These are phyloP conservation scores for Pseudonitzschia multistriata DNA, from an alignment of 108 stramenopile genomes.

Conservation along the genomic window DNA sequence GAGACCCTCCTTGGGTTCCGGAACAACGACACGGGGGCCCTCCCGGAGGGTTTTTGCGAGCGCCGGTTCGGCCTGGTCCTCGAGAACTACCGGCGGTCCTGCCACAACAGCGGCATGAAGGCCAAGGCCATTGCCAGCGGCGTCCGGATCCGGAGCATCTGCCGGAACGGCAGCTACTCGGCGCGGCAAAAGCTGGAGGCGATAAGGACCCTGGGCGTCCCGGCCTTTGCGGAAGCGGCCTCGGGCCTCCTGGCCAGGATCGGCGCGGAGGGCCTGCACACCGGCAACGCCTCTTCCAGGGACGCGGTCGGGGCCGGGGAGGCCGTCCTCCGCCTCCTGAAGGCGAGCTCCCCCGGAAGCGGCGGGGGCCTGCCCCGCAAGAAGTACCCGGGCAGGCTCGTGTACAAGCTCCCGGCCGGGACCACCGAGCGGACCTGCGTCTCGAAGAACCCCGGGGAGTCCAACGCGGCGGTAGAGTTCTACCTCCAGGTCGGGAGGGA, in stretches of 20 bases:
- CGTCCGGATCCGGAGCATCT: conserved; percentile 65
- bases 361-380: conserved; percentile 54
- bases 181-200: conserved; percentile 36
- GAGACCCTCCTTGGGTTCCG: conserved; percentile 62
- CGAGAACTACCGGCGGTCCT: conserved; percentile 58
- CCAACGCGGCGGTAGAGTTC: conserved; percentile 79
- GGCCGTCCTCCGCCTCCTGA: conserved; percentile 38
- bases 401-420: conserved; percentile 42
- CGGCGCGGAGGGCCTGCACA: conserved; percentile 60
- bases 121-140: conserved; percentile 45
- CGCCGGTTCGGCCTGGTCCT: conserved; percentile 68
- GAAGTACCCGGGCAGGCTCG: conserved; percentile 53
- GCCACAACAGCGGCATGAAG: conserved; percentile 66
- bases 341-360: conserved; percentile 21
- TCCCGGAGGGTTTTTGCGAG: conserved; percentile 55
- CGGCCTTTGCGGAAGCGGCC: conserved; percentile 49
- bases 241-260: conserved; percentile 45
- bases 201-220: conserved; percentile 42
- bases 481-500: conserved; percentile 85
- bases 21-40: conserved; percentile 26
- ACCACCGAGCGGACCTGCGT: conserved; percentile 8
- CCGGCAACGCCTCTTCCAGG: conserved; percentile 58
- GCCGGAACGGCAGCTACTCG: conserved; percentile 31
- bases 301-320: conserved; percentile 53
- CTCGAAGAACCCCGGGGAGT: conserved; percentile 60